Conservation (phyloP, 2,329 filamentous ascomycete genomes). For the Alternaria viburni region DNA sequence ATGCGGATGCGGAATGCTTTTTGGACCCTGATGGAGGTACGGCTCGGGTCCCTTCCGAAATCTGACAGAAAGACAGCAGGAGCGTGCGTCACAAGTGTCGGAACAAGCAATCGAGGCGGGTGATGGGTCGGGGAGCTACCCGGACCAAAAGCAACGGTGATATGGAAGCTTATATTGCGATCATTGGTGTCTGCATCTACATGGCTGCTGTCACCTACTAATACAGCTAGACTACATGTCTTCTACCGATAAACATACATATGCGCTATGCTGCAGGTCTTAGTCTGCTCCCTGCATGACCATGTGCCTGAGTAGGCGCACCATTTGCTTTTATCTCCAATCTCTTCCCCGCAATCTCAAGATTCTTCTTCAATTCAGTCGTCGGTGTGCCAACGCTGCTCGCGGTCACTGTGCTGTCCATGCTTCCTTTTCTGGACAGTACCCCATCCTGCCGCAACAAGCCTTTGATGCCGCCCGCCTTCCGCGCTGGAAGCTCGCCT, state of each 20-base stretch:
- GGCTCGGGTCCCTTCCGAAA: neutral
- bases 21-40: neutral
- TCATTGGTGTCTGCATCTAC: neutral
- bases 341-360: constrained; percentile 23
- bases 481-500: constrained; percentile 60
- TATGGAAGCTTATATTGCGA: neutral
- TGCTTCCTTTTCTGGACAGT: constrained; percentile 38
- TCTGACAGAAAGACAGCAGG: neutral
- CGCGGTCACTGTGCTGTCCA: constrained; percentile 39
- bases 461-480: constrained; percentile 46
- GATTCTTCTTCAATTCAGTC: constrained; percentile 25
- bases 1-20: neutral
- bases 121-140: neutral
- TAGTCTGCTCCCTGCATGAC: constrained; percentile 34
- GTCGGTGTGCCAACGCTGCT: constrained; percentile 34
- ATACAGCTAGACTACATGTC: neutral
- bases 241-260: neutral
- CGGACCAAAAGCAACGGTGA: neutral
- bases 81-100: neutral
- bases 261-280: constrained; percentile 15
- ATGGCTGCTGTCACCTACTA: neutral
- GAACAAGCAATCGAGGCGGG: neutral
- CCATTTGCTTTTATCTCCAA: constrained; percentile 27
- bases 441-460: constrained; percentile 36
- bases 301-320: constrained; percentile 17